Percentiles rank a stretch among this genome's conserved stretches.
These are phyloP conservation scores for Alternaria longipes DNA, from an alignment of 2,329 filamentous ascomycete species.

Conservation along the genomic window DNA sequence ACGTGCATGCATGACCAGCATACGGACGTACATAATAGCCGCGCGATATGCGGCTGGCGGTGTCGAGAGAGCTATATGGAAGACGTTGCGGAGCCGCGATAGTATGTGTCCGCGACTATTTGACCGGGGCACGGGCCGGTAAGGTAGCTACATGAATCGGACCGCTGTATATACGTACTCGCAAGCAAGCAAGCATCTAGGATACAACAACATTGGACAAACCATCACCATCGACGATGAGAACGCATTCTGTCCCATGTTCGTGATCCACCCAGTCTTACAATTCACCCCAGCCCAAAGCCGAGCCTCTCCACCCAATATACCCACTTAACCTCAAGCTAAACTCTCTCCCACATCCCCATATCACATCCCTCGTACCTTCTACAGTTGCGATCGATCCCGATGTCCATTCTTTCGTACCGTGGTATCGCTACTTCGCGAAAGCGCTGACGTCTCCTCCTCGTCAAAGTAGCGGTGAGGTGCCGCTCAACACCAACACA, in stretches of 20 bases:
- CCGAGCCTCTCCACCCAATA: constrained; percentile 1
- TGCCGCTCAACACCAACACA: not conserved
- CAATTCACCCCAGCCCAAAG: constrained; percentile 4
- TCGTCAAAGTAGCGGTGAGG: constrained; percentile 37
- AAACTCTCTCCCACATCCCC: constrained; percentile 1
- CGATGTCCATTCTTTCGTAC: constrained; percentile 1
- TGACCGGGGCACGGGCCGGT: constrained; percentile 1
- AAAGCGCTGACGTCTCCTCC: constrained; percentile 7
- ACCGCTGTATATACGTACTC: not conserved
- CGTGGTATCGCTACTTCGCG: not conserved
- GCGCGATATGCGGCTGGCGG: not conserved
- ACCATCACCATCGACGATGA: constrained; percentile 1
- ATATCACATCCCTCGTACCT: not conserved
- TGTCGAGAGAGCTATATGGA: constrained; percentile 3
- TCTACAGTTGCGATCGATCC: not conserved
- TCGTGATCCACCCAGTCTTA: not conserved
- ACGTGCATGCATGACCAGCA: constrained; percentile 4
- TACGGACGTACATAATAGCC: not conserved
- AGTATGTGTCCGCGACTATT: constrained; percentile 1
- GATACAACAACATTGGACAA: not conserved
- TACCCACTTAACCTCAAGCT: not conserved
- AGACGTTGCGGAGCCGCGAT: constrained; percentile 4
- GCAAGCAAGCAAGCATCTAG: constrained; percentile 4
- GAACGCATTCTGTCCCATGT: not conserved
- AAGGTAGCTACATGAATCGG: constrained; percentile 2